Evolutionary conservation across 2,329 filamentous ascomycete genomes (phyloP).

Genomic region (Bertia moriformis): DNA sequence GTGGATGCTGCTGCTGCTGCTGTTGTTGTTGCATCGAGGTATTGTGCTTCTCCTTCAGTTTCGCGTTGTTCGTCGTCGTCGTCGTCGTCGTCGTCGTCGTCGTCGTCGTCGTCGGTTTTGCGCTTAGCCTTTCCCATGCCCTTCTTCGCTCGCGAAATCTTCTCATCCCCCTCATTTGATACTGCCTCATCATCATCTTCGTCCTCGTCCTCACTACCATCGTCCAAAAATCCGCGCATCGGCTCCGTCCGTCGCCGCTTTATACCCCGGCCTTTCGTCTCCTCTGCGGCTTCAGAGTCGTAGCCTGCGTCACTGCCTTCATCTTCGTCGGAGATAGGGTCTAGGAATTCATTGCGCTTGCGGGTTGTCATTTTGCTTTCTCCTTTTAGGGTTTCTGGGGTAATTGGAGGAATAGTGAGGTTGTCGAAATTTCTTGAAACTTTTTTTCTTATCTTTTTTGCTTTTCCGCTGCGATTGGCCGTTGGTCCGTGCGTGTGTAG

Average conservation of each 20-base stretch:
- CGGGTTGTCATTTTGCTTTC: not conserved
- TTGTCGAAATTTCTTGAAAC: not conserved
- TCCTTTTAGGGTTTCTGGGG: no score
- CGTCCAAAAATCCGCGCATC: constrained; percentile 2
- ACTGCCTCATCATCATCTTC: not conserved
- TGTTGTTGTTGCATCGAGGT: not conserved
- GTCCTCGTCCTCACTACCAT: not conserved
- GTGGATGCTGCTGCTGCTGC: not conserved
- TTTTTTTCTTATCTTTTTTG: no score
- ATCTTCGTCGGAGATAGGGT: constrained; percentile 3
- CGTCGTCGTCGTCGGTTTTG: not conserved
- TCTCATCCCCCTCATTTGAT: not conserved
- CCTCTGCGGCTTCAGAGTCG: constrained; percentile 7
- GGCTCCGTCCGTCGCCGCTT: constrained; percentile 4
- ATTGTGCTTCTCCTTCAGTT: constrained; percentile 4
- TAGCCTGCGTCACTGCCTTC: constrained; percentile 4
- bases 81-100: constrained; percentile 2
- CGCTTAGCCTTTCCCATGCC: constrained; percentile 4
- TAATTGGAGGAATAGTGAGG: no score
- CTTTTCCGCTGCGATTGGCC: no score
- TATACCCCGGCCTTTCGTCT: constrained; percentile 4
- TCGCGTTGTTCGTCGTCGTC: constrained; percentile 4
- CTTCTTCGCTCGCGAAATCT: constrained; percentile 4
- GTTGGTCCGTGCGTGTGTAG: no score
- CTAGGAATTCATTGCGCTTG: constrained; percentile 5